Percentiles rank a stretch among this genome's conserved stretches.
Conservation (phyloP, 1,139 yeast genomes). For the Candida neerlandica region DNA sequence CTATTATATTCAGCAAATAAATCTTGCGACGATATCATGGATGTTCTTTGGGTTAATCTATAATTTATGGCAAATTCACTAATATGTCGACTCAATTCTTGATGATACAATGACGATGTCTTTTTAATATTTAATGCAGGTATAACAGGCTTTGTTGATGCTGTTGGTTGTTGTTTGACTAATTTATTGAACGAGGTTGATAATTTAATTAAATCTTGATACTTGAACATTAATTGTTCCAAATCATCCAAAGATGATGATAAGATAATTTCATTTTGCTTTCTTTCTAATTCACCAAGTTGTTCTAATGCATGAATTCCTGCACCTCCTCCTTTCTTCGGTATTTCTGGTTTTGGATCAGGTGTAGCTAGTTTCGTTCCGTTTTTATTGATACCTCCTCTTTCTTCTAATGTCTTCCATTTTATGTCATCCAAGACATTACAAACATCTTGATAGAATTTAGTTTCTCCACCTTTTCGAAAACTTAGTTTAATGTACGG, state of each 20-base stretch:
- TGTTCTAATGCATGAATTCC: conserved; percentile 78
- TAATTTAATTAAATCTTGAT: conserved; percentile 68
- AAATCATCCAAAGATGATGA: conserved; percentile 76
- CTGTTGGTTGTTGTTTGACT: conserved; percentile 12
- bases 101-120: conserved; percentile 34
- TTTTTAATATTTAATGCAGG: conserved; percentile 37
- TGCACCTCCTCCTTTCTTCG: conserved; percentile 10
- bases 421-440: conserved; percentile 45
- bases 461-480: conserved; percentile 57
- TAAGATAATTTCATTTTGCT: conserved; percentile 63
- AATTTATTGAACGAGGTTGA: conserved; percentile 42
- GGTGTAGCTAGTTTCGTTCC: conserved; percentile 26
- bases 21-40: conserved; percentile 48
- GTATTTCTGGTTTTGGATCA: conserved; percentile 9
- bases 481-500: conserved; percentile 61
- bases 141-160: conserved; percentile 18
- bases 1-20: conserved; percentile 47
- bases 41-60: conserved; percentile 32
- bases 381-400: conserved; percentile 45
- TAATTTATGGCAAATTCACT: conserved; percentile 50
- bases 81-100: conserved; percentile 49
- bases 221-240: conserved; percentile 74
- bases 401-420: conserved; percentile 45
- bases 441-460: conserved; percentile 47
- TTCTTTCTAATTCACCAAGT: conserved; percentile 56